Evolutionary conservation across 345 rosid species (phyloP), one percentile per base, ranked within the genome.

Genomic region (Sonneratia alba): DNA sequence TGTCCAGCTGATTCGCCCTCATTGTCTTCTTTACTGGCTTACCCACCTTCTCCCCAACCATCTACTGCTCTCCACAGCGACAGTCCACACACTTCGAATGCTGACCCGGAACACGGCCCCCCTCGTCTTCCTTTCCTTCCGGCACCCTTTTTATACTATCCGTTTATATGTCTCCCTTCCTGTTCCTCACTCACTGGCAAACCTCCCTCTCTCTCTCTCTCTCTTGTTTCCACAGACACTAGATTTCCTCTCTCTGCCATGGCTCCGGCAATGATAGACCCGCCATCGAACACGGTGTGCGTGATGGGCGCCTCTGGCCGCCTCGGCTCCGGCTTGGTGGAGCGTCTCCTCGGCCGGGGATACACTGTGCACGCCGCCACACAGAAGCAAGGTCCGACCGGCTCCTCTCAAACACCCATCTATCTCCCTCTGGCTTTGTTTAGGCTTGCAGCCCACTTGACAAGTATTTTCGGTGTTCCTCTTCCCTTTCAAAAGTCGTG

Each of bases 251-350:
- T 70, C 45, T 49, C 16, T 15, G 27, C 3, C 34, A 87, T 87
- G 89, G 87, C 86, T 2, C 81, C 87, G 7, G 77, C 85, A 74
- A 42, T 77, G 69, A 56, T 74, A 53, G 11, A 57, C 45, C 71
- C 61, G 4, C 49, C 61, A 18, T 72, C 77, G 0, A 72, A 74
- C 69, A 73, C 82, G 1, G 87, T 83, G 13, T 87, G 92, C 67
- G 92, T 88, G 66, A 86, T 86, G 89, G 89, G 86, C 48, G 89
- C 92, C 48, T 86, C 89, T 0, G 85, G 92, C 71, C 71, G 36
- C 65, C 82, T 88, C 7, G 92, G 89, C 72, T 83, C 81, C 40
- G 21, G 77, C 75, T 78, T 88, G 24, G 85, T 86, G 21, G 73
- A 72, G 27, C 79, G 78, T 32, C 83, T 88, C 70, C 77, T 86